Percentiles rank a stretch among this genome's conserved stretches.
Conservation (phyloP, 176 grass and related monocot species). For the Carex scoparia region DNA sequence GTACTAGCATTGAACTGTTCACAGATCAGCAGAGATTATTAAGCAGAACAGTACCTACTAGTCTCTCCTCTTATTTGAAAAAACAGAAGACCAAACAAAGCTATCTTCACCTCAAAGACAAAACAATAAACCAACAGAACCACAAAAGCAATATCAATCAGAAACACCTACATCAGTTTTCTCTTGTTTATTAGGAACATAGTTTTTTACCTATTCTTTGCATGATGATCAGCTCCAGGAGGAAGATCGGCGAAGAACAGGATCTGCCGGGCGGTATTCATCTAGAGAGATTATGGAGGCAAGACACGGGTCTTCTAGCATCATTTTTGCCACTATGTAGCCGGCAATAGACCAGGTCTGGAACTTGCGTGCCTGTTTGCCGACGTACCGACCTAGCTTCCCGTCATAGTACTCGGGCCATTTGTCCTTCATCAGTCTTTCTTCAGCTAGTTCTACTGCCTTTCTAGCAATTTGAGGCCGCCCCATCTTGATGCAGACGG, state of each 20-base stretch:
- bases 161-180: not conserved
- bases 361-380: conserved; percentile 85
- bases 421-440: conserved; percentile 64
- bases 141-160: not conserved
- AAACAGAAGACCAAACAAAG: not conserved
- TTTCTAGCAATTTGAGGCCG: conserved; percentile 68
- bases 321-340: conserved; percentile 96
- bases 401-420: conserved; percentile 99
- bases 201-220: not conserved
- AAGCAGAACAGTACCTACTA: not conserved
- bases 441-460: conserved; percentile 67
- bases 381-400: conserved; percentile 69
- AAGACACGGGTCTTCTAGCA: conserved; percentile 78
- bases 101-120: not conserved
- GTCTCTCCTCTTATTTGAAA: conserved; percentile 2
- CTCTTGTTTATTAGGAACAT: not conserved
- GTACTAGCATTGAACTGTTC: not conserved
- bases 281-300: conserved; percentile 64
- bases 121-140: not conserved
- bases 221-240: conserved; percentile 47
- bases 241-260: conserved; percentile 58
- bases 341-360: conserved; percentile 90
- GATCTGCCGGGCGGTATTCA: conserved; percentile 54
- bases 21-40: not conserved
- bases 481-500: conserved; percentile 81